Evolutionary conservation across 1,284 basidiomycete species (phyloP).

Genomic region (Pseudomicrostroma phylloplanum): DNA sequence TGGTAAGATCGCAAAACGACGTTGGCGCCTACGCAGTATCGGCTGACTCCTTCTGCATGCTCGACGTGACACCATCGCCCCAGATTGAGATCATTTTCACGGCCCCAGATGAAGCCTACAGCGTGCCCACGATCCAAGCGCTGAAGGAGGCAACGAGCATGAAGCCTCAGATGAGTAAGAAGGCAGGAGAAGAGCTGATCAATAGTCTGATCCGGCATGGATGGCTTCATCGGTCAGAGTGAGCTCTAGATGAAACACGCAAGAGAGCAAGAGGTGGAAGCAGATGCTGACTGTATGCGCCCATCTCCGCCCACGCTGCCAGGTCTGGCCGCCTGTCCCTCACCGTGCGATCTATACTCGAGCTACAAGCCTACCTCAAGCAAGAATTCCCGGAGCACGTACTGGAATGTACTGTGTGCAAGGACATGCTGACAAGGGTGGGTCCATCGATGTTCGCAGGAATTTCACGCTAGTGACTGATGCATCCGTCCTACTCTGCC

Average conservation of each 20-base stretch:
- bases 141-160: conserved; percentile 25
- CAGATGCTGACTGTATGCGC: not conserved
- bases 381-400: conserved; percentile 63
- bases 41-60: not conserved
- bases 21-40: not conserved
- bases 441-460: not conserved
- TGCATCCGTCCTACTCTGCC: not conserved
- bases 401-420: conserved; percentile 69
- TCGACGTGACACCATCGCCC: not conserved
- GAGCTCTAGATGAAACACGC: conserved; percentile 40
- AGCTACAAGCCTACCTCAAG: conserved; percentile 68
- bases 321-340: conserved; percentile 66
- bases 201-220: conserved; percentile 72
- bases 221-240: conserved; percentile 73
- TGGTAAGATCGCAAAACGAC: conserved; percentile 15
- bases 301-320: not conserved
- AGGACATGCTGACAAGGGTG: conserved; percentile 57
- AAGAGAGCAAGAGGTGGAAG: not conserved
- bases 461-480: not conserved
- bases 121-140: conserved; percentile 61
- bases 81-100: conserved; percentile 82
- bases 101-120: conserved; percentile 66
- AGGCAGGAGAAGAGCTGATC: conserved; percentile 66
- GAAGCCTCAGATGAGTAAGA: conserved; percentile 64
- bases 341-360: conserved; percentile 66